phyloP scores from a whole-genome alignment of 345 rosid species.

The Turritis glabra region DNA sequence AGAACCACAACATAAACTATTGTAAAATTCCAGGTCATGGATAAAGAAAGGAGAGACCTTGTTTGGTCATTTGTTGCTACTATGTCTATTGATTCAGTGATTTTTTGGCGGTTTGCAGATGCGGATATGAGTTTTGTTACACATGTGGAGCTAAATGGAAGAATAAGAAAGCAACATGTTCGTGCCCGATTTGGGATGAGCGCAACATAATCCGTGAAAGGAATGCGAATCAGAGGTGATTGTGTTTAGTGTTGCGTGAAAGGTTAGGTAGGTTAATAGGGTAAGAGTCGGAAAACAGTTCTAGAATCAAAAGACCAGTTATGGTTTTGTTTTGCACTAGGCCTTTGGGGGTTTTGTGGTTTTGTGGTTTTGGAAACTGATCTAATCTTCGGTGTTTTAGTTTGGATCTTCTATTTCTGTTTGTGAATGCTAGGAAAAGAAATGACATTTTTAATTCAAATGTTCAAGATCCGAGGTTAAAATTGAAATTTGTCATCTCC shows the following conservation, averaged over 20 bases:
- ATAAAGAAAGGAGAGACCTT: neutral
- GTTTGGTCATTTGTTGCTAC: slow-evolving; percentile 6
- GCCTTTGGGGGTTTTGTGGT: neutral
- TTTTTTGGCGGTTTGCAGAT: slow-evolving; percentile 33
- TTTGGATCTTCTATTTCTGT: neutral
- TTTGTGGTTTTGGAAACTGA: neutral
- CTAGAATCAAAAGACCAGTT: slow-evolving; percentile 13
- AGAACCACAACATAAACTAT: neutral
- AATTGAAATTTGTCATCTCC: neutral
- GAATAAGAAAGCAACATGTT: slow-evolving; percentile 51
- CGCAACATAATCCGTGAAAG: slow-evolving; percentile 40
- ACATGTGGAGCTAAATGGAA: slow-evolving; percentile 65
- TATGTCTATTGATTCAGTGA: neutral
- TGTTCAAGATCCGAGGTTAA: neutral
- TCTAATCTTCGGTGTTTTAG: neutral
- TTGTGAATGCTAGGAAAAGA: neutral
- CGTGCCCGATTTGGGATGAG: slow-evolving; percentile 59
- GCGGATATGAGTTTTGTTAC: slow-evolving; percentile 65
- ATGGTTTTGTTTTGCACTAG: no score
- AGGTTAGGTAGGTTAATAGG: neutral
- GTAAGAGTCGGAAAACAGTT: neutral
- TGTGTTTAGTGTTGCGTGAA: neutral
- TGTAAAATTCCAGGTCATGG: neutral
- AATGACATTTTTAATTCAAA: neutral
- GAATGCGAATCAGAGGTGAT: slow-evolving; percentile 28